These are phyloP conservation scores for Skeletonema menzelii DNA, from an alignment of 108 stramenopile species.

Conservation along the genomic window DNA sequence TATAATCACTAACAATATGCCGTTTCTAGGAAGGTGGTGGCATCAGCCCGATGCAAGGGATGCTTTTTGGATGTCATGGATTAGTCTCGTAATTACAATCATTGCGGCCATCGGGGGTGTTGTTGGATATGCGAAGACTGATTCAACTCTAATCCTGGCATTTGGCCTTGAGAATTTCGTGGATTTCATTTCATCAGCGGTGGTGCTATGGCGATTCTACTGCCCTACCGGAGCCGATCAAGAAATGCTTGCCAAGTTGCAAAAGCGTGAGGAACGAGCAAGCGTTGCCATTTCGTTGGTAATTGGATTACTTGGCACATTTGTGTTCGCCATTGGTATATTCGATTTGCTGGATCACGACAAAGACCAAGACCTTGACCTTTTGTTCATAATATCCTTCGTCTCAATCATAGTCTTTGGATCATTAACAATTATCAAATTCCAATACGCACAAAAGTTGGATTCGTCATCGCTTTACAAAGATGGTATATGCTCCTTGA, in stretches of 20 bases:
- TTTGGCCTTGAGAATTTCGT: conserved; percentile 83
- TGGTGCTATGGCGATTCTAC: conserved; percentile 84
- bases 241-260: conserved; percentile 48
- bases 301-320: conserved; percentile 61
- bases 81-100: conserved; percentile 52
- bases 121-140: conserved; percentile 48
- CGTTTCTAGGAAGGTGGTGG: conserved; percentile 46
- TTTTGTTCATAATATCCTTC: conserved; percentile 49
- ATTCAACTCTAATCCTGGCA: conserved; percentile 62
- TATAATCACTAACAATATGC: neutral
- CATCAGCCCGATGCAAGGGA: conserved; percentile 32
- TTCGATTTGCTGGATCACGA: conserved; percentile 50
- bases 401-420: conserved; percentile 61
- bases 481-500: conserved; percentile 78
- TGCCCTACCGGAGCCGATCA: conserved; percentile 48
- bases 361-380: conserved; percentile 28
- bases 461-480: conserved; percentile 62
- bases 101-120: conserved; percentile 59
- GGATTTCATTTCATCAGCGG: conserved; percentile 61
- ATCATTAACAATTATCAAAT: conserved; percentile 62
- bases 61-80: conserved; percentile 55
- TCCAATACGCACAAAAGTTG: conserved; percentile 61
- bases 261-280: conserved; percentile 69
- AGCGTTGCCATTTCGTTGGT: conserved; percentile 72
- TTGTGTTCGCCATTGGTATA: conserved; percentile 47